Conservation (phyloP, 306 rosid species). For the Dicorynia guianensis region DNA sequence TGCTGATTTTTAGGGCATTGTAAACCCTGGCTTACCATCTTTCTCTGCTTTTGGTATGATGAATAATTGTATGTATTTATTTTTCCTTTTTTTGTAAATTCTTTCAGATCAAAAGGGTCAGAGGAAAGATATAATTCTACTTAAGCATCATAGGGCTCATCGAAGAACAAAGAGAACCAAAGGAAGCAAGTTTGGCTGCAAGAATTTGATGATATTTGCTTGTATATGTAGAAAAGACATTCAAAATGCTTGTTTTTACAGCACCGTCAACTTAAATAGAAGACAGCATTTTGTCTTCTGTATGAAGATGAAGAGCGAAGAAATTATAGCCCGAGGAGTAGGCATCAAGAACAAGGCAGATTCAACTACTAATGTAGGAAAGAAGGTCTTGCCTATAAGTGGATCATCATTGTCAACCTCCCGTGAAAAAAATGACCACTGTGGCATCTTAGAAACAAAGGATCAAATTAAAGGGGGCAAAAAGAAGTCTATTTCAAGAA, state of each 20-base stretch:
- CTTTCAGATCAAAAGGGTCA: slow-evolving; percentile 56
- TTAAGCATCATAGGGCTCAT: slow-evolving; percentile 41
- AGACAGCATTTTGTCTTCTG: slow-evolving; percentile 39
- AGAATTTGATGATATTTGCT: slow-evolving; percentile 55
- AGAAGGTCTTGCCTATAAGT: slow-evolving; percentile 75
- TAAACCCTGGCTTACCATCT: not conserved
- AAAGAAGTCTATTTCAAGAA: slow-evolving; percentile 59
- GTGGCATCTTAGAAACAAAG: slow-evolving; percentile 47
- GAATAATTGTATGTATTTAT: not conserved
- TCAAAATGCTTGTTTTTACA: slow-evolving; percentile 60
- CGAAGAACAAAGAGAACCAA: slow-evolving; percentile 39
- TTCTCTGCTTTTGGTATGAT: slow-evolving; percentile 1
- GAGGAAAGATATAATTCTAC: slow-evolving; percentile 45
- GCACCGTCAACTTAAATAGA: slow-evolving; percentile 53
- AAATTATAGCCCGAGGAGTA: slow-evolving; percentile 40
- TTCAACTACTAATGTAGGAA: slow-evolving; percentile 57
- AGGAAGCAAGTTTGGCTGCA: slow-evolving; percentile 45
- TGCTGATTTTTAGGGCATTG: not conserved
- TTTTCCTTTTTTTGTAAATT: not conserved
- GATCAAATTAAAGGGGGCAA: slow-evolving; percentile 45
- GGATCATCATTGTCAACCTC: slow-evolving; percentile 57
- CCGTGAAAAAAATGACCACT: slow-evolving; percentile 41
- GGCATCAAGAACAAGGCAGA: slow-evolving; percentile 56
- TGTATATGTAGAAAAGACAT: slow-evolving; percentile 58
- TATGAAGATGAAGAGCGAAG: slow-evolving; percentile 77